Evolutionary conservation across 148 eudicot genomes (phyloP), one percentile per base, ranked within the genome.

Genomic region (Linanthus parryae): DNA sequence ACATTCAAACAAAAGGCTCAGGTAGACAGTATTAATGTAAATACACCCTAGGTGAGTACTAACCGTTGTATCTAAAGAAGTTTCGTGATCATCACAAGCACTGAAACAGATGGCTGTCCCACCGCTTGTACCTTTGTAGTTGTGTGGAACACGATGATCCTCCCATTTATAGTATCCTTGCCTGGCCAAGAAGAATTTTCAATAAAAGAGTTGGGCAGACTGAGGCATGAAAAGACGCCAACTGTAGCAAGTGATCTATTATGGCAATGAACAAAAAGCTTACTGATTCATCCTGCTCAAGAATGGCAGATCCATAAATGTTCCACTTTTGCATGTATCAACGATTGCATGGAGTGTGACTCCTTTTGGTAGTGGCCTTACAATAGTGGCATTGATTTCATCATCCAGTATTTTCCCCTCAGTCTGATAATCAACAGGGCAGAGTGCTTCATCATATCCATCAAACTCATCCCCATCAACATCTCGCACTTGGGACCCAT

Each of bases 281-380:
- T 0, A 74, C 75, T 56, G 54, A 37, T 69, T 55, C 53, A 66
- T 41, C 58, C 67, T 67, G 68, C 73, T 71, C 40, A 67, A 35
- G 52, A 57, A 71, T 41, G 73, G 67, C 7, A 75, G 58, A 64
- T 75, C 81, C 19, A 76, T 63, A 44, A 76, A 21, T 12, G 81
- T 76, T 49, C 81, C 81, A 49, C 81, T 76, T 48, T 52, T 62
- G 66, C 81, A 76, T 34, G 81, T 59, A 34, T 76, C 81, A 10
- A 71, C 23, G 33, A 76, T 54, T 4, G 71, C 70, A 43, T 67
- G 81, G 19, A 76, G 81, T 56, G 49, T 76, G 43, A 47, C 77
- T 27, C 81, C 81, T 28, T 14, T 37, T 6, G 77, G 70, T 2
- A 76, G 62, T 26, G 81, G 81, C 42, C 63, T 57, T 13, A 76